Evolutionary conservation across 2,329 filamentous ascomycete genomes (phyloP), one percentile per base, ranked within the genome.

Genomic region (Myotisia sp.): DNA sequence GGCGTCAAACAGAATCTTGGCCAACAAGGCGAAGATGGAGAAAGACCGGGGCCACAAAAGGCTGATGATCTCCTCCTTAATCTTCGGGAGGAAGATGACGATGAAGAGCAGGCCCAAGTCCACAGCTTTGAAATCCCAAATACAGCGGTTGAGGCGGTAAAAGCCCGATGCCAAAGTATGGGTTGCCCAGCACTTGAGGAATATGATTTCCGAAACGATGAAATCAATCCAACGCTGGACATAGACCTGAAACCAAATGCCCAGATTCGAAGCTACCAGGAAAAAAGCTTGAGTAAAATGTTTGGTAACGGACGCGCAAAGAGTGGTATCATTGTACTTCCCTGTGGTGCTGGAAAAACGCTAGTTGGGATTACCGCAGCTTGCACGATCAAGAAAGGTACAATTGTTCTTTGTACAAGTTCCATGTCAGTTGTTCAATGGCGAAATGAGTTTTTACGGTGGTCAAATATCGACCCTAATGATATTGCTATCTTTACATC

Each of bases 371-470:
- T 98, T 46, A 95, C 90, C 13, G 90, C 90, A 26, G 90, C 86
- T 13, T 95, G 90, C 59, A 95, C 90, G 3, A 87, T 98, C 58
- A 92, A 92, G 57, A 98, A 95, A 62, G 86, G 86, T 7, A 76
- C 86, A 14, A 87, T 98, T 37, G 84, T 98, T 5, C 74, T 98
- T 13, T 93, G 85, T 61, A 98, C 90, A 2, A 93, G 84, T 52
- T 87, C 84, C 35, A 98, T 98, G 87, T 94, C 85, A 5, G 90
- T 92, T 4, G 79, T 92, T 13, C 90, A 98, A 56, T 98, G 90
- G 90, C 71, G 85, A 39, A 78, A 90, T 40, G 90, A 98, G 52
- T 98, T 98, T 52, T 63, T 95, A 43, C 93, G 94, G 48, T 98
- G 90, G 90, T 94, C 86, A n/a, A 95, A 95, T 51, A 92, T 92